Conservation (phyloP, 2,329 filamentous ascomycete genomes). For the Penicillium sclerotiorum region DNA sequence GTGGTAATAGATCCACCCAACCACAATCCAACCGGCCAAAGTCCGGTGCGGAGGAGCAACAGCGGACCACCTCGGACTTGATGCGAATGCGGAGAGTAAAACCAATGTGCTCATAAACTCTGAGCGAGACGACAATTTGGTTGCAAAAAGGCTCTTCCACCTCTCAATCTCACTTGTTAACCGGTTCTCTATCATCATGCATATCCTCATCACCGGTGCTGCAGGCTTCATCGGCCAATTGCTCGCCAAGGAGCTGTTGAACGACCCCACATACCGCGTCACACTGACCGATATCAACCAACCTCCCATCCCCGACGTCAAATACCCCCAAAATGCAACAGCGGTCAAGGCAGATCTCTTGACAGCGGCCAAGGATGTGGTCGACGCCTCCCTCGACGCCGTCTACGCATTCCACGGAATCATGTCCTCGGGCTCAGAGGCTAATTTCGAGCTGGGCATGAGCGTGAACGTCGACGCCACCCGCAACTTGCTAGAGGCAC, state of each 20-base stretch:
- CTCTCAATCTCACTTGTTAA: not conserved
- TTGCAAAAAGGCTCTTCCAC: not conserved
- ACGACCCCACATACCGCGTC: constrained; percentile 51
- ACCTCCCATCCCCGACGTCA: constrained; percentile 53
- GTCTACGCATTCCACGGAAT: constrained; percentile 68
- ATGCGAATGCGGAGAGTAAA: constrained; percentile 38
- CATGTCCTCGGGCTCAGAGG: constrained; percentile 67
- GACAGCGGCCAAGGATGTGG: constrained; percentile 40
- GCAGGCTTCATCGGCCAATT: constrained; percentile 67
- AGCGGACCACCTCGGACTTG: constrained; percentile 35
- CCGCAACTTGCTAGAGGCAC: constrained; percentile 56
- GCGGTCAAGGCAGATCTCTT: constrained; percentile 58
- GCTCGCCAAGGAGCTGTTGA: constrained; percentile 59
- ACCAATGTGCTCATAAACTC: constrained; percentile 14
- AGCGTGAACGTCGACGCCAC: constrained; percentile 65
- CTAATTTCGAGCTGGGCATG: constrained; percentile 62
- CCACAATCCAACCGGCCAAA: constrained; percentile 21
- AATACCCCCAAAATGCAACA: constrained; percentile 54
- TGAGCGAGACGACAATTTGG: not conserved
- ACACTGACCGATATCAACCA: constrained; percentile 61
- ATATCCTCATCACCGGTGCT: constrained; percentile 65
- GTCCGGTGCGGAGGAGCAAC: constrained; percentile 34
- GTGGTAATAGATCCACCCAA: constrained; percentile 16
- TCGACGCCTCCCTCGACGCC: constrained; percentile 51
- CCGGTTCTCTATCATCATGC: constrained; percentile 31